Evolutionary conservation across 2,329 filamentous ascomycete genomes (phyloP), one percentile per base, ranked within the genome.

Genomic region (Fusarium nematophilum): DNA sequence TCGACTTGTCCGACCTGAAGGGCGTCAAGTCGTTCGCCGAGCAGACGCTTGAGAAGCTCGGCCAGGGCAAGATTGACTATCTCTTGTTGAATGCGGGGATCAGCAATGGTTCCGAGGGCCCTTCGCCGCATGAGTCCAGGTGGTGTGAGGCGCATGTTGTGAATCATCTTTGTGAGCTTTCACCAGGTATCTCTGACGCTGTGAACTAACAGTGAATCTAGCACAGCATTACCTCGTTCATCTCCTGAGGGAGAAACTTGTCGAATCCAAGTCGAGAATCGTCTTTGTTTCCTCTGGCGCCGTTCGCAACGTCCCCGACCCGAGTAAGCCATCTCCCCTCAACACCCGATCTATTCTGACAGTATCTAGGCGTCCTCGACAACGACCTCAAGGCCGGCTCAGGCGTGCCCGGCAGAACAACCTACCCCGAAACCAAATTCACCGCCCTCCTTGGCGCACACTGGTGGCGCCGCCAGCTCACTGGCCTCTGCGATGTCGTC

Each of bases 381-480:
- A 57, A 70, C 0, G 72, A 80, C 25, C 67, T 83, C 10, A 74
- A 75, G 17, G 76, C 73, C 1, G 72, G 69, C 2, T 77, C 80
- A 0, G 78, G 75, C 4, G 68, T 69, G 0, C 62, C 69, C 0
- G 59, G 42, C 0, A 34, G 39, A 3, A 56, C 42, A 0, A 70
- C 78, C 8, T 85, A 85, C 57, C 17, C 60, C 8, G 71, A 75
- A 33, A 78, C 77, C 56, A 85, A 85, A 61, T 84, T 85, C 52
- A 72, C 77, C 1, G 80, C 81, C 57, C 75, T 85, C 0, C 76
- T 85, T 1, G 74, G 75, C 6, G 80, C 82, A 1, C 82, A 85
- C 40, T 85, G 81, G 81, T 85, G 83, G 83, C 81, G 81, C 2
- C 81, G 82, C 4, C 73, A 83, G 59, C 76, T 85, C n/a, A 50